Percentiles rank a stretch among this genome's conserved stretches.
Evolutionary conservation across 768 basidiomycete genomes (phyloP).

Genomic region (Amanita thiersii): DNA sequence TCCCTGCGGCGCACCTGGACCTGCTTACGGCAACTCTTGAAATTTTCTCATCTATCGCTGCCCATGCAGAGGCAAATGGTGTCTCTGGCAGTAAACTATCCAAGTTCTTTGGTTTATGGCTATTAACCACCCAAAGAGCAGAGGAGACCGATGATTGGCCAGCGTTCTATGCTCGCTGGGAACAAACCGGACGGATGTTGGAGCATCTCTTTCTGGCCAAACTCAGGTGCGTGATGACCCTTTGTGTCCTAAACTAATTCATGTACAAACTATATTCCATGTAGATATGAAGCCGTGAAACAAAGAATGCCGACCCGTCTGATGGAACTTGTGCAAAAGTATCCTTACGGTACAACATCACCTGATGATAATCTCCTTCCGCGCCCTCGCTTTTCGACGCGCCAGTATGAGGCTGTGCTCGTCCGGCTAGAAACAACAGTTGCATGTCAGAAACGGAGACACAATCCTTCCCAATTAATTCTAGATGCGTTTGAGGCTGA

Average conservation of each 20-base stretch:
- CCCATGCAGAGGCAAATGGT: slow-evolving; percentile 64
- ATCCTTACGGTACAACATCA: slow-evolving; percentile 45
- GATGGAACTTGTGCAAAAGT: slow-evolving; percentile 58
- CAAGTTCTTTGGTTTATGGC: slow-evolving; percentile 68
- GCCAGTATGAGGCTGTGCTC: slow-evolving; percentile 52
- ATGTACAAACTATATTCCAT: slow-evolving; percentile 9
- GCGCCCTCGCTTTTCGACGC: slow-evolving; percentile 63
- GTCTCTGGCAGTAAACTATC: slow-evolving; percentile 74
- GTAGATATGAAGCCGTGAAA: slow-evolving; percentile 49
- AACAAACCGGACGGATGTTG: slow-evolving; percentile 58
- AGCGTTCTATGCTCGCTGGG: slow-evolving; percentile 69
- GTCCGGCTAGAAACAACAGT: slow-evolving; percentile 58
- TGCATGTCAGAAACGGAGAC: slow-evolving; percentile 28
- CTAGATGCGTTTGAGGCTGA: slow-evolving; percentile 50
- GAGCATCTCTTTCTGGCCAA: slow-evolving; percentile 72
- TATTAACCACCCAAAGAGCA: slow-evolving; percentile 42
- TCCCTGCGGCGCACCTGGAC: slow-evolving; percentile 51
- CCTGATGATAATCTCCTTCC: slow-evolving; percentile 41
- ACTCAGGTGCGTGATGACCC: slow-evolving; percentile 45
- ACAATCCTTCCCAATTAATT: slow-evolving; percentile 53
- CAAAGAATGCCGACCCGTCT: slow-evolving; percentile 63
- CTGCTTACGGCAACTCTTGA: slow-evolving; percentile 51
- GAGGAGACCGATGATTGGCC: slow-evolving; percentile 50
- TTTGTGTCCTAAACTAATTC: slow-evolving; percentile 1
- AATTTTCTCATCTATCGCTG: slow-evolving; percentile 60